phyloP scores from a whole-genome alignment of 306 rosid species.

The Medicago lupulina region DNA sequence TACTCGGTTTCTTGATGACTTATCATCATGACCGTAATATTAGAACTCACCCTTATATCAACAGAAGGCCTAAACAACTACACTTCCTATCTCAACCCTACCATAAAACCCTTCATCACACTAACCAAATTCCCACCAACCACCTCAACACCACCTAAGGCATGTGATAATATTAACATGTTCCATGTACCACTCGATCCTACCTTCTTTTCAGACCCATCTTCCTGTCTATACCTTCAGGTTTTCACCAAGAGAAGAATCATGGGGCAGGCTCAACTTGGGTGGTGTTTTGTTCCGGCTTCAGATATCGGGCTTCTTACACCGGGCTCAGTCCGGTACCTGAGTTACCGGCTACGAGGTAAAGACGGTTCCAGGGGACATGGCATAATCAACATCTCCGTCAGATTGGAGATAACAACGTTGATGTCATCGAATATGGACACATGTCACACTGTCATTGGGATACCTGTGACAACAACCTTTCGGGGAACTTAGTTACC shows the following conservation, averaged over 20 bases:
- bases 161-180: slow-evolving; percentile 50
- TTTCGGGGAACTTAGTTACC: background rate
- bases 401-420: slow-evolving; percentile 38
- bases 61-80: slow-evolving; percentile 53
- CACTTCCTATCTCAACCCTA: slow-evolving; percentile 32
- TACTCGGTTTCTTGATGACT: background rate
- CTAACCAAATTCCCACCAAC: slow-evolving; percentile 47
- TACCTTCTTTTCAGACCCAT: slow-evolving; percentile 52
- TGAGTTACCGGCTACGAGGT: slow-evolving; percentile 67
- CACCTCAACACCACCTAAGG: slow-evolving; percentile 10
- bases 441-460: slow-evolving; percentile 59
- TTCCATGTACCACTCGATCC: slow-evolving; percentile 51
- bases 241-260: slow-evolving; percentile 56
- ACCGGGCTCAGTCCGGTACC: slow-evolving; percentile 44
- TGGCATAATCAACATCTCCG: slow-evolving; percentile 51
- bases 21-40: slow-evolving; percentile 3
- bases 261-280: slow-evolving; percentile 56
- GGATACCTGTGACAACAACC: slow-evolving; percentile 52
- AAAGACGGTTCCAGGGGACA: slow-evolving; percentile 60
- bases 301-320: slow-evolving; percentile 55
- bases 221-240: slow-evolving; percentile 54
- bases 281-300: slow-evolving; percentile 62
- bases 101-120: slow-evolving; percentile 56
- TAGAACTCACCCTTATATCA: slow-evolving; percentile 60
- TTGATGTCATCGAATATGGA: slow-evolving; percentile 8